Evolutionary conservation across 441 rosid species (phyloP), one percentile per base, ranked within the genome.

Genomic region (Adansonia rubrostipa): DNA sequence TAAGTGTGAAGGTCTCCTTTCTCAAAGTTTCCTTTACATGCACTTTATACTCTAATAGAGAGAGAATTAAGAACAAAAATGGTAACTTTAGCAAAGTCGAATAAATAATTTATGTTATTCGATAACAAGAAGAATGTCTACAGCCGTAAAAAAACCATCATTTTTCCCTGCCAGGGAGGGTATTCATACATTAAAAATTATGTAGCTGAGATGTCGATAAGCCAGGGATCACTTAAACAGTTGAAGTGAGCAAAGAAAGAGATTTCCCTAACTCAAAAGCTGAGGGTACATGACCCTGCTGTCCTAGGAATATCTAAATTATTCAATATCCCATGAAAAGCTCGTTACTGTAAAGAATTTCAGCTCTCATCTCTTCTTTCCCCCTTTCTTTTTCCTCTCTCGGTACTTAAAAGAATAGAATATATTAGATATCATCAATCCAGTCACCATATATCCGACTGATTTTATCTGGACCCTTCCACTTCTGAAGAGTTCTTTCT

Each of bases 391-490:
- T 22, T 56, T 71, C 3, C 71, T 71, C 8, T 22, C 61, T 73
- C 65, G 13, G n/a, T 76, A 66, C 75, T n/a, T 53, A 9, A 44
- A 48, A 17, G 4, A 76, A 7, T 5, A 45, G 61, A 33, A 20
- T 48, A 65, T 78, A 92, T 83, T 92, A 89, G 6, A 86, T 56
- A 19, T 96, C 98, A 50, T 96, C 98, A 28, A 96, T 92, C 98
- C 98, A 96, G 85, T 96, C 99, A 58, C 99, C 98, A 54, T 96
- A 96, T 81, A 96, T 89, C 85, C 93, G 81, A 83, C 98, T 96
- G 85, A 96, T 94, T 86, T 91, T 94, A 82, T 91, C 92, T 0
- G 99, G 99, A 76, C 99, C 98, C 80, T 94, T 96, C 99, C 99
- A 96, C 81, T 94, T 96, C 78, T 90, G 88, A 79, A 79, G 89